Evolutionary conservation across 169 alveolate species (phyloP).

Genomic region (Plasmodium gaboni): DNA sequence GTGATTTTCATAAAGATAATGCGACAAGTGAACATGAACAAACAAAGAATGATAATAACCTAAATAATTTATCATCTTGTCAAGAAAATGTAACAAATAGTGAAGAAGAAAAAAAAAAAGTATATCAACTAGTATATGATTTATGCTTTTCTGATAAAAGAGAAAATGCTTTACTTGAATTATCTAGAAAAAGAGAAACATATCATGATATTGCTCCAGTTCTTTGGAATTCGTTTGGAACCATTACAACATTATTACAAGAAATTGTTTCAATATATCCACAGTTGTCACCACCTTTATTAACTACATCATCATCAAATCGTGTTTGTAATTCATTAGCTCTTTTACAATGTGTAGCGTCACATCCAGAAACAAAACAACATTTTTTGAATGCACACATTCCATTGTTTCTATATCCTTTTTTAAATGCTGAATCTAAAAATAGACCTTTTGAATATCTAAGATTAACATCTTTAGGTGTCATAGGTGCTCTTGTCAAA

Average conservation of each 20-base stretch:
- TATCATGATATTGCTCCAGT: slow-evolving; percentile 97
- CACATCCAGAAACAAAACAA: slow-evolving; percentile 97
- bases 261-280: slow-evolving; percentile 92
- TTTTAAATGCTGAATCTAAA: slow-evolving; percentile 96
- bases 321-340: slow-evolving; percentile 98
- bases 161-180: slow-evolving; percentile 97
- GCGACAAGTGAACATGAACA: neutral
- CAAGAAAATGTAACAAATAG: slow-evolving; percentile 5
- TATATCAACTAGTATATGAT: slow-evolving; percentile 93
- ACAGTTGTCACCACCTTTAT: slow-evolving; percentile 93
- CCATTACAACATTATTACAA: slow-evolving; percentile 96
- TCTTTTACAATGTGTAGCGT: slow-evolving; percentile 98
- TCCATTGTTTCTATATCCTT: slow-evolving; percentile 98
- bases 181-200: slow-evolving; percentile 92
- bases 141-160: slow-evolving; percentile 94
- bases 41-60: neutral
- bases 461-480: slow-evolving; percentile 98
- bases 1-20: neutral
- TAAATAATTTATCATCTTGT: neutral
- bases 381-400: slow-evolving; percentile 97
- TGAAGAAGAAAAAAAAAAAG: slow-evolving; percentile 81
- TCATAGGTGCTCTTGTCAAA: slow-evolving; percentile 99
- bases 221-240: slow-evolving; percentile 98
- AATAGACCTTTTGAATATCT: slow-evolving; percentile 98
- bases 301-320: slow-evolving; percentile 94